These are phyloP conservation scores for Cryptosporidium viatorum DNA, from an alignment of 169 alveolate species.

Conservation along the genomic window DNA sequence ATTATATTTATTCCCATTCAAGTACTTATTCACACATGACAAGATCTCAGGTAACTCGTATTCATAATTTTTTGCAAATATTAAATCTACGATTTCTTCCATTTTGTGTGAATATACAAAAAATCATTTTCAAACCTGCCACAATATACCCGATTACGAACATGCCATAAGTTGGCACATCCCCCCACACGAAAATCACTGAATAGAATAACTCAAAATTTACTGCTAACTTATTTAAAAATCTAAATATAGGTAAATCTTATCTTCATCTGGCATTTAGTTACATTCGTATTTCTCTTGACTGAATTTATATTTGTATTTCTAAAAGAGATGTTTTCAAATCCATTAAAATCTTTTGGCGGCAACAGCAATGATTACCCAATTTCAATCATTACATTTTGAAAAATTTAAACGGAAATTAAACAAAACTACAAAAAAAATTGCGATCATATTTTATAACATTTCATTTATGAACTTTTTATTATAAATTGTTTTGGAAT, in stretches of 20 bases:
- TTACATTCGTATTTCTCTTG: background rate
- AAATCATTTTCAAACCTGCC: background rate
- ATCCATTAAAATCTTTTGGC: background rate
- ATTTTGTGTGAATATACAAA: background rate
- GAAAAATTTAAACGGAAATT: background rate
- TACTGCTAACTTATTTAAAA: background rate
- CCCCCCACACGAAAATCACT: constrained; percentile 8
- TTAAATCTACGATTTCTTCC: constrained; percentile 7
- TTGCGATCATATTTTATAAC: background rate
- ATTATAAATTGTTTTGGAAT: background rate
- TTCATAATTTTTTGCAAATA: background rate
- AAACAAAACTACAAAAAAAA: background rate
- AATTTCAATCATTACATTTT: too few species aligned
- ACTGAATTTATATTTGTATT: background rate
- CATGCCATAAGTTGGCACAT: background rate
- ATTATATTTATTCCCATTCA: background rate
- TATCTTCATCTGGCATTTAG: background rate
- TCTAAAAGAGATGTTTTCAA: background rate
- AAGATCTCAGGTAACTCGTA: background rate
- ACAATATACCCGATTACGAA: constrained; percentile 19
- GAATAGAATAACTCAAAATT: background rate
- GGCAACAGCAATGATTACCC: background rate
- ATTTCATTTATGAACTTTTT: background rate
- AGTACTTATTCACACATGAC: constrained; percentile 10
- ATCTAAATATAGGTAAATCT: too few species aligned